Evolutionary conservation across 2,329 filamentous ascomycete species (phyloP).

Genomic region (Pseudophaeomoniella oleicola): DNA sequence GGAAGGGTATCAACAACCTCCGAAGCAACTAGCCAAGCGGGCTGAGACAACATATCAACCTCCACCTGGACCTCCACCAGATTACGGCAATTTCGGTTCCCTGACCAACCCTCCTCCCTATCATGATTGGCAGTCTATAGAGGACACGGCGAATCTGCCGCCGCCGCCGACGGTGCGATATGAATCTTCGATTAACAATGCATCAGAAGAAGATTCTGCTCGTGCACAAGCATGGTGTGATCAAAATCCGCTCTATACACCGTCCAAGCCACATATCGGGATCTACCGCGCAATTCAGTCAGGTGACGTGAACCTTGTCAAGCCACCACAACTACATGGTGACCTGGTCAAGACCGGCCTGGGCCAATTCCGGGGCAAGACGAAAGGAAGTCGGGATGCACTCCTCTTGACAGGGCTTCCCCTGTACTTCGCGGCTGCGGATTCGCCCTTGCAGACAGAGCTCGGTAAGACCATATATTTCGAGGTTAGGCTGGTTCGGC

Average conservation of each 20-base stretch:
- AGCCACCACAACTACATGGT: slow-evolving; percentile 25
- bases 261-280: slow-evolving; percentile 26
- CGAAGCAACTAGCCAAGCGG: too few relatives aligned
- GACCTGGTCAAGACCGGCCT: slow-evolving; percentile 20
- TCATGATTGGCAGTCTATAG: slow-evolving; percentile 48
- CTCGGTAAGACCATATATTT: slow-evolving; percentile 43
- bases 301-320: slow-evolving; percentile 30
- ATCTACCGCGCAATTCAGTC: slow-evolving; percentile 27
- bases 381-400: slow-evolving; percentile 31
- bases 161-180: slow-evolving; percentile 43
- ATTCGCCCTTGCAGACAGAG: slow-evolving; percentile 33
- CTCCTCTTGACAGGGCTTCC: slow-evolving; percentile 40
- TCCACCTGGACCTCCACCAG: slow-evolving; percentile 14
- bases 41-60: too few relatives aligned
- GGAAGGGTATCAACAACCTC: too few relatives aligned
- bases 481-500: slow-evolving; percentile 35
- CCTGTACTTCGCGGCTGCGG: slow-evolving; percentile 36
- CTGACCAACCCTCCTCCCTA: slow-evolving; percentile 35
- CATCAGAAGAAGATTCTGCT: slow-evolving; percentile 36
- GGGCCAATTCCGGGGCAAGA: slow-evolving; percentile 31
- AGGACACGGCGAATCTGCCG: slow-evolving; percentile 44
- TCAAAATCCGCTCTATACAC: slow-evolving; percentile 34
- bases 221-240: slow-evolving; percentile 42
- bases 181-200: slow-evolving; percentile 41
- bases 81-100: too few relatives aligned